These are phyloP conservation scores for Logfia minima DNA, from an alignment of 129 eudicot genomes.

Conservation along the genomic window DNA sequence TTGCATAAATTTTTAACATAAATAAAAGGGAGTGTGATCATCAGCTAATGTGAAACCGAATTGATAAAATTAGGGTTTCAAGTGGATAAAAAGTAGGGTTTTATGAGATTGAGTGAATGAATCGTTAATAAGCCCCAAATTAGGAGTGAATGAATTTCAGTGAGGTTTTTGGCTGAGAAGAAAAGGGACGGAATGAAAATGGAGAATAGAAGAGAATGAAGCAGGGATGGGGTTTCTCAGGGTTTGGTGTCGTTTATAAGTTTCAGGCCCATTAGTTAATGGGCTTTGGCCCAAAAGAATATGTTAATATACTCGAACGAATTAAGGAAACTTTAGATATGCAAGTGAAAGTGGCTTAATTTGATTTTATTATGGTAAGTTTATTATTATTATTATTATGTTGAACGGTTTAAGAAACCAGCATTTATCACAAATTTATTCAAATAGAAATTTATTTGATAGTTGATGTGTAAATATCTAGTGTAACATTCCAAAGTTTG, in stretches of 20 bases:
- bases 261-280: not conserved
- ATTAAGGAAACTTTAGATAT: not conserved
- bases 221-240: not conserved
- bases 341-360: too few relatives aligned
- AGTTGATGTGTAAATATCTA: too few relatives aligned
- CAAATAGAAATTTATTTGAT: too few relatives aligned
- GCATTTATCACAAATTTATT: too few relatives aligned
- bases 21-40: not conserved
- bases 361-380: too few relatives aligned
- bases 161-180: not conserved
- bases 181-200: not conserved
- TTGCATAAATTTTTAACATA: not conserved
- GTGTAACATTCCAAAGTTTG: too few relatives aligned
- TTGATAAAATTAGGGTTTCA: not conserved
- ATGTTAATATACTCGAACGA: not conserved
- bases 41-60: not conserved
- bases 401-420: too few relatives aligned
- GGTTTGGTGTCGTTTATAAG: not conserved
- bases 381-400: too few relatives aligned
- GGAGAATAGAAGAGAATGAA: not conserved
- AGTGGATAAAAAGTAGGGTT: not conserved
- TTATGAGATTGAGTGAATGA: not conserved
- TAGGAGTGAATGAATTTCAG: not conserved
- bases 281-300: not conserved
- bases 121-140: not conserved